Percentiles rank a stretch among this genome's conserved stretches.
These are phyloP conservation scores for Pseudoneurospora amorphoporcata DNA, from an alignment of 495 filamentous ascomycete genomes.

Conservation along the genomic window DNA sequence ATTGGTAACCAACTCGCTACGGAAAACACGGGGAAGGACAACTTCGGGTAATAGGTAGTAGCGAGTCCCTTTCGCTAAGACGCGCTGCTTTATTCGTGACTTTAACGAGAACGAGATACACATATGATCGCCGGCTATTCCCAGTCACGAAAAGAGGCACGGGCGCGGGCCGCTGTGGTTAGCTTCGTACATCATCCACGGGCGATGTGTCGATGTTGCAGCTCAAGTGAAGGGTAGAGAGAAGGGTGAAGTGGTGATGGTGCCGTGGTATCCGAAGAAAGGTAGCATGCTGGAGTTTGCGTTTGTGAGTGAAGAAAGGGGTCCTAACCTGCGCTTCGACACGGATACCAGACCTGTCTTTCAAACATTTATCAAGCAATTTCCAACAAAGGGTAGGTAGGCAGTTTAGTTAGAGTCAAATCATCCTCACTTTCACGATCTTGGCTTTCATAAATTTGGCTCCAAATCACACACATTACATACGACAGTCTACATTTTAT, in stretches of 20 bases:
- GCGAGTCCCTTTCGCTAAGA: not conserved
- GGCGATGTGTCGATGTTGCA: not conserved
- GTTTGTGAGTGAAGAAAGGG: no score
- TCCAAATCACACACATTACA: not conserved
- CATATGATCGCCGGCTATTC: not conserved
- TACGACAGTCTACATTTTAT: not conserved
- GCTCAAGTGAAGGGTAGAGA: not conserved
- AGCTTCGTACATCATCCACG: not conserved
- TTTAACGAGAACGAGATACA: not conserved
- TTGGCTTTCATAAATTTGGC: no score
- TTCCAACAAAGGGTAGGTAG: no score
- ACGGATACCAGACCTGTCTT: no score
- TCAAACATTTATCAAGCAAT: no score
- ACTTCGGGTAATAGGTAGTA: not conserved
- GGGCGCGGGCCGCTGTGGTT: not conserved
- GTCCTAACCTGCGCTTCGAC: no score
- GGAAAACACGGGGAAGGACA: not conserved
- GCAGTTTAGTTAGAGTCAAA: no score
- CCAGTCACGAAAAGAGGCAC: not conserved
- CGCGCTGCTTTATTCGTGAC: not conserved
- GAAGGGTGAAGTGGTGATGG: not conserved
- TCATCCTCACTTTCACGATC: no score
- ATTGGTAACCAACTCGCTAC: not conserved
- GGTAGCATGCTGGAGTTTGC: not conserved
- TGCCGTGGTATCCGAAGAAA: not conserved